Base-by-base conservation (phyloP, 2,329 filamentous ascomycete species). In the Ophioceras dolichostomum region DNA sequence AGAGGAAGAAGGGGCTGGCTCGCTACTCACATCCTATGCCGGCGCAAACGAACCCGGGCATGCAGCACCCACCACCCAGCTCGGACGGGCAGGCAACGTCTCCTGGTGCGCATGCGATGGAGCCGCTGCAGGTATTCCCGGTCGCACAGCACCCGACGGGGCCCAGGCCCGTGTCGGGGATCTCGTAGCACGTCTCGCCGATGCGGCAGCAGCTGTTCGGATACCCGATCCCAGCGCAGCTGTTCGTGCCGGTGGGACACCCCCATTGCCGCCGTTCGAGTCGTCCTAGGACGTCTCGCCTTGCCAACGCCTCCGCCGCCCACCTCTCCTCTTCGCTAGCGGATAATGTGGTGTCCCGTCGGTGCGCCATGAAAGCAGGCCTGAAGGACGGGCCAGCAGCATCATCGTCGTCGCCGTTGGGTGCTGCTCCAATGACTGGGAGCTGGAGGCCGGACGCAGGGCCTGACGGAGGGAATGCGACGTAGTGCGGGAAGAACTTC, bases 71-170 rank as follows among this genome's bases (percentile, higher is more conserved):
- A 12, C 82, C 83, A 3, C 82, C 83, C 0, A 78, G 54, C 24
- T 68, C 67, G 7, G 72, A 65, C 0, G 76, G 65, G 51, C 83
- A 89, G 34, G 73, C 71, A 10, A 72, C 70, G 41, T 81, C 76
- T 29, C 70, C 77, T 4, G 63, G 59, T 3, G 65, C 64, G 45
- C 83, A 88, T n/a, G 52, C 52, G 5, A 88, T 74, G 1, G 60
- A 59, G 9, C 79, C 79, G 4, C 68, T 68, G 53, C 83, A 89
- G 5, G 55, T 68, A 31, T 64, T 60, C 4, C 81, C 82, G 26
- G 62, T 51, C 0, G 80, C 79, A 57, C 84, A 91, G 56, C 84
- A 91, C 3, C 83, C 83, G 2, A 89, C 75, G 32, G 73, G 70
- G 7, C 80, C 80, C 20, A 79, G 62, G 0, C 69, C 70, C 5